Evolutionary conservation across 306 rosid genomes (phyloP).

Genomic region (Malus domestica): ASM211411v1 NC_041791.1:3566501-3567000

Average conservation of each 20-base stretch:
- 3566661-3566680: too few relatives aligned
- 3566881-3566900: background rate
- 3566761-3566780: background rate
- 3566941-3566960: background rate
- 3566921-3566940: background rate
- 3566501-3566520: too few relatives aligned
- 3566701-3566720: background rate
- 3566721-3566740: background rate
- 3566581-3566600: too few relatives aligned
- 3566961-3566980: background rate
- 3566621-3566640: too few relatives aligned
- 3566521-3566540: too few relatives aligned
- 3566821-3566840: background rate
- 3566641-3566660: too few relatives aligned
- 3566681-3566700: background rate
- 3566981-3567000: background rate
- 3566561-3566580: too few relatives aligned
- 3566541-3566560: too few relatives aligned
- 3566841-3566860: background rate
- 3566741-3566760: background rate
- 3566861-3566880: background rate
- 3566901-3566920: slow-evolving; percentile 1
- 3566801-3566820: background rate
- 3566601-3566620: too few relatives aligned
- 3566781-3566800: background rate